These are phyloP conservation scores for Phalaenopsis aphrodite DNA, from an alignment of 106 monocot genomes.

Conservation along the genomic window DNA sequence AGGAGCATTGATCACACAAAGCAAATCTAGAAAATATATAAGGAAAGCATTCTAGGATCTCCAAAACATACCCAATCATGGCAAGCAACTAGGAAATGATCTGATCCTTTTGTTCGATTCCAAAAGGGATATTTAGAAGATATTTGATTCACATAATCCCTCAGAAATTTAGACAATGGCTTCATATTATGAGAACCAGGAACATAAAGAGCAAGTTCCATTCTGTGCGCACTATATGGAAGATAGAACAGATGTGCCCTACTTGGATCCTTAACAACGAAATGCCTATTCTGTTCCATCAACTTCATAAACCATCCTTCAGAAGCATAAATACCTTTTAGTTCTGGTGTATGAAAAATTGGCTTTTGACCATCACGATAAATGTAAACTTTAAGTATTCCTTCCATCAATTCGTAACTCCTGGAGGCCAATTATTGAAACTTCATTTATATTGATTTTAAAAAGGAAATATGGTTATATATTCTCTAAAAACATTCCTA, in stretches of 20 bases:
- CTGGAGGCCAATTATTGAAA: constrained; percentile 25
- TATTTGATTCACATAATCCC: constrained; percentile 62
- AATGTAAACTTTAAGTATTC: constrained; percentile 78
- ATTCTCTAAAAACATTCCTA: neutral
- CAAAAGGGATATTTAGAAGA: constrained; percentile 77
- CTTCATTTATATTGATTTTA: neutral
- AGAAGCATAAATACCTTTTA: constrained; percentile 80
- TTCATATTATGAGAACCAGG: constrained; percentile 59
- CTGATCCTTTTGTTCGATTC: constrained; percentile 69
- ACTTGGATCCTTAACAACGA: constrained; percentile 40
- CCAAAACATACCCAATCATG: constrained; percentile 85
- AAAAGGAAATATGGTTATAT: neutral
- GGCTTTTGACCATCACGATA: constrained; percentile 66
- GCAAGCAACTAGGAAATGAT: constrained; percentile 93
- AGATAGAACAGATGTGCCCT: constrained; percentile 83
- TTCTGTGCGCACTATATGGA: constrained; percentile 73
- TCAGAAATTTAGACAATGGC: constrained; percentile 52
- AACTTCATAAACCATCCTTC: constrained; percentile 99
- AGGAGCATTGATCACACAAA: neutral
- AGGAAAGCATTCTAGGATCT: neutral
- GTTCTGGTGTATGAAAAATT: constrained; percentile 77
- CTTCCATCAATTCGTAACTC: constrained; percentile 94
- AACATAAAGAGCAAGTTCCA: constrained; percentile 53
- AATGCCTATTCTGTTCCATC: constrained; percentile 53
- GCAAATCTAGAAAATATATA: neutral